Base-by-base conservation (phyloP, 441 rosid genomes). In the Euphorbia celastroides region DNA sequence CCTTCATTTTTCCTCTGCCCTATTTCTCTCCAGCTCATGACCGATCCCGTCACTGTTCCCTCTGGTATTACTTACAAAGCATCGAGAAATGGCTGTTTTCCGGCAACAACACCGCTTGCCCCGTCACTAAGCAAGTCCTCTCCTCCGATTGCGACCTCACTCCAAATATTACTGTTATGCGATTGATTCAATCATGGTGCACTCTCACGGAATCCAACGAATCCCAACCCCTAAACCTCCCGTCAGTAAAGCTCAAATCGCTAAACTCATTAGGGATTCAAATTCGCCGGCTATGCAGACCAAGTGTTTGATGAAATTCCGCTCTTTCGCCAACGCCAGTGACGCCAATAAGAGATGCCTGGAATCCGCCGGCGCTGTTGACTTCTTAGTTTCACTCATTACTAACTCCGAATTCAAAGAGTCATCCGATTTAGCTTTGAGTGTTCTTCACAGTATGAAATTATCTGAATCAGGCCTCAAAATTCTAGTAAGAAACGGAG, bases 121-220 rank as follows among this genome's bases (percentile, higher is more conserved):
- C 96, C 0, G 78, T 85, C 14, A 86, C 97, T 3, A 93, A 88
- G 67, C 92, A 82, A 63, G 68, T 66, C 51, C 65, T 88, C 5
- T n/a, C 82, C 6, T 16, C 82, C 5, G 88, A 75, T 57, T 64
- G 73, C 46, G 92, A 88, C n/a, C 78, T 93, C 16, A 93, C 93
- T 0, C 98, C 97, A 14, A 93, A 93, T 80, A 85, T 83, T 62
- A 90, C 91, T 36, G 84, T 91, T 44, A 85, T 90, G 23, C 82
- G 93, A 10, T 65, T 93, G 68, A 83, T 93, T 61, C 99, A 90
- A 69, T 84, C 90, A 6, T 91, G 97, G 96, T 93, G 97, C 77
- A 89, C 83, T 12, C 86, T 89, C 67, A 89, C 30, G 93, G 97
- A 19, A 27, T 89, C 26, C 87, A 90, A 67, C 81, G 88, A 38